These are phyloP conservation scores for Alternaria longipes DNA, from an alignment of 2,329 filamentous ascomycete genomes.

Conservation along the genomic window DNA sequence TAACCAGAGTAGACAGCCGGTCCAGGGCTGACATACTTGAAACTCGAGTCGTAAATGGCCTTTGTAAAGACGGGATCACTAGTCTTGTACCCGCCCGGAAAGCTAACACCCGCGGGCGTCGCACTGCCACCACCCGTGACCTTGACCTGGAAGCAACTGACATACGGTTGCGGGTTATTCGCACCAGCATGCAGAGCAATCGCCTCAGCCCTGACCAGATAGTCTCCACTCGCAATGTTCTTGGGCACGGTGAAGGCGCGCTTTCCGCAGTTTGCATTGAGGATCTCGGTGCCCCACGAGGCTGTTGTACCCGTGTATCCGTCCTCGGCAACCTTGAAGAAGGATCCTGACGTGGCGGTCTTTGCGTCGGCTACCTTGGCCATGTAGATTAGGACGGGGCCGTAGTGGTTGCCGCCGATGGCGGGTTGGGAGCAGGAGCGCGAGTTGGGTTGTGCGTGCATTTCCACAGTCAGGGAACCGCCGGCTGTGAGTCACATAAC, in stretches of 20 bases:
- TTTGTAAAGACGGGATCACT: conserved; percentile 47
- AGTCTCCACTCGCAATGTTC: conserved; percentile 44
- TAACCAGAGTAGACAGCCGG: conserved; percentile 47
- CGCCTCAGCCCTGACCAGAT: conserved; percentile 47
- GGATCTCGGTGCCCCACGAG: conserved; percentile 51
- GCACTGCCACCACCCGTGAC: conserved; percentile 48
- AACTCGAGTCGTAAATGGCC: conserved; percentile 45
- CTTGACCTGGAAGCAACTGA: conserved; percentile 51
- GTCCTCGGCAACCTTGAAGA: conserved; percentile 52
- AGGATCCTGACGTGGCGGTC: conserved; percentile 41
- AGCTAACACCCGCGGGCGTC: conserved; percentile 44
- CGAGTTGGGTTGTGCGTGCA: conserved; percentile 49
- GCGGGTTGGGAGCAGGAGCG: conserved; percentile 45
- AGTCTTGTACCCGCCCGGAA: conserved; percentile 48
- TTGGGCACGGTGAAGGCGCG: conserved; percentile 48
- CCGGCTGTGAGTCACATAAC: conserved; percentile 36
- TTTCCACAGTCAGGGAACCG: conserved; percentile 46
- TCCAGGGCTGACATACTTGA: conserved; percentile 49
- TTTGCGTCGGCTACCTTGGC: conserved; percentile 50
- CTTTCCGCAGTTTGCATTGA: conserved; percentile 52
- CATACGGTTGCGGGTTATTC: conserved; percentile 45
- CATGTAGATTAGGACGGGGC: conserved; percentile 51
- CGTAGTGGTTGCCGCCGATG: conserved; percentile 52
- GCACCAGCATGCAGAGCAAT: conserved; percentile 48
- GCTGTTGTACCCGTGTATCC: conserved; percentile 48